Conservation (phyloP, 164 flowering plant genomes). For the Echeveria elegans region DNA sequence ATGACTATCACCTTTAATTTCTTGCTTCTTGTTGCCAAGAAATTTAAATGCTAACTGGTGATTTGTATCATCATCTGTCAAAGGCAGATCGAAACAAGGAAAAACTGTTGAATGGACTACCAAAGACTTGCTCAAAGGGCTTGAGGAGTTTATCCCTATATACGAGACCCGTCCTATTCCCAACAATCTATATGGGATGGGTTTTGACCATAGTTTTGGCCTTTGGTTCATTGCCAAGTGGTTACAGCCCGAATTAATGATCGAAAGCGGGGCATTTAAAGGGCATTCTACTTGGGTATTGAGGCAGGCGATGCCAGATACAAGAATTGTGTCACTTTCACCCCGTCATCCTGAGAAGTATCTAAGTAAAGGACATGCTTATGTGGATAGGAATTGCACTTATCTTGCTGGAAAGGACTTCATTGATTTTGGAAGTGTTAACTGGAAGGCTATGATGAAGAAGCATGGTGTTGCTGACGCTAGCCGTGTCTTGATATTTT, state of each 20-base stretch:
- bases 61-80: constrained; percentile 68
- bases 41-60: too few relatives aligned
- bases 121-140: constrained; percentile 75
- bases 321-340: constrained; percentile 61
- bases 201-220: constrained; percentile 98
- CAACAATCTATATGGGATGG: constrained; percentile 95
- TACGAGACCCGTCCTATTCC: constrained; percentile 88
- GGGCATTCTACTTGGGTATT: constrained; percentile 99
- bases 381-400: constrained; percentile 94
- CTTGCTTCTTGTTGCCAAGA: too few relatives aligned
- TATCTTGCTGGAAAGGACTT: constrained; percentile 96
- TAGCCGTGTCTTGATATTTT: constrained; percentile 69
- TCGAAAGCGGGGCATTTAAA: constrained; percentile 98
- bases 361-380: constrained; percentile 92
- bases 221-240: constrained; percentile 94
- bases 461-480: constrained; percentile 68
- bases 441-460: constrained; percentile 66
- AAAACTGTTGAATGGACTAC: constrained; percentile 79
- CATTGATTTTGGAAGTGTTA: constrained; percentile 86
- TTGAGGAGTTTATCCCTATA: constrained; percentile 93
- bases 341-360: constrained; percentile 97
- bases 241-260: constrained; percentile 90
- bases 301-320: constrained; percentile 90
- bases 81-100: constrained; percentile 99
- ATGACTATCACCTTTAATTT: too few relatives aligned